Evolutionary conservation across 495 filamentous ascomycete species (phyloP).

Genomic region (Talaromyces nanjingensis): DNA sequence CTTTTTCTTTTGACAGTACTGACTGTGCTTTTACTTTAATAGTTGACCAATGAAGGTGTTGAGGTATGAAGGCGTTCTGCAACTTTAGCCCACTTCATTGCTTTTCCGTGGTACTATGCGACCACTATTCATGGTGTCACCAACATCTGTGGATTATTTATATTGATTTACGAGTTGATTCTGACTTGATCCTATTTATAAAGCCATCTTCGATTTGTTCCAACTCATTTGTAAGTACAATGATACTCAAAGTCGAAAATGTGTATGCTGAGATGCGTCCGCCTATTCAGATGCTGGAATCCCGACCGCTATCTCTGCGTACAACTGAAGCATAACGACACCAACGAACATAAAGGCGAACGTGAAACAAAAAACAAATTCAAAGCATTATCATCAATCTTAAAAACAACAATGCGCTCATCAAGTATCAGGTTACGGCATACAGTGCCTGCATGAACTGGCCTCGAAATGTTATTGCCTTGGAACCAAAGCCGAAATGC

Average conservation of each 20-base stretch:
- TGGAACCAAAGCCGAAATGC: conserved; percentile 91
- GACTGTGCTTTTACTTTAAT: conserved; percentile 15
- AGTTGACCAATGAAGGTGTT: conserved; percentile 76
- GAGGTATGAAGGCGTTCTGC: conserved; percentile 47
- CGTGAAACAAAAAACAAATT: no score
- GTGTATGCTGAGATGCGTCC: conserved; percentile 13
- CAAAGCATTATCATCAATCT: conserved; percentile 96
- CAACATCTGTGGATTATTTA: not conserved
- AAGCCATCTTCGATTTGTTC: conserved; percentile 84
- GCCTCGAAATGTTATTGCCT: conserved; percentile 87
- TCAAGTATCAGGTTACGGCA: conserved; percentile 91
- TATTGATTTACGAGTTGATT: conserved; percentile 11
- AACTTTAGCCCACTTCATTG: conserved; percentile 16
- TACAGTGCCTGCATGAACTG: conserved; percentile 99
- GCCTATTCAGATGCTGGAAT: conserved; percentile 80
- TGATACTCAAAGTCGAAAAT: conserved; percentile 1
- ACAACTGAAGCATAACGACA: conserved; percentile 77
- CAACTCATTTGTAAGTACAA: conserved; percentile 80
- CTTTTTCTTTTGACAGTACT: not conserved
- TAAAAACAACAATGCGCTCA: conserved; percentile 88
- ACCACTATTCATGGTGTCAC: not conserved
- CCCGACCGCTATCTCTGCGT: conserved; percentile 92
- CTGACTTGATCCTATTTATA: conserved; percentile 30
- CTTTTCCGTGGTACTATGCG: not conserved
- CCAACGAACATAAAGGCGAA: no score